These are phyloP conservation scores for Triticum monococcum DNA, from an alignment of 176 grass and related monocot genomes.

Conservation along the genomic window DNA sequence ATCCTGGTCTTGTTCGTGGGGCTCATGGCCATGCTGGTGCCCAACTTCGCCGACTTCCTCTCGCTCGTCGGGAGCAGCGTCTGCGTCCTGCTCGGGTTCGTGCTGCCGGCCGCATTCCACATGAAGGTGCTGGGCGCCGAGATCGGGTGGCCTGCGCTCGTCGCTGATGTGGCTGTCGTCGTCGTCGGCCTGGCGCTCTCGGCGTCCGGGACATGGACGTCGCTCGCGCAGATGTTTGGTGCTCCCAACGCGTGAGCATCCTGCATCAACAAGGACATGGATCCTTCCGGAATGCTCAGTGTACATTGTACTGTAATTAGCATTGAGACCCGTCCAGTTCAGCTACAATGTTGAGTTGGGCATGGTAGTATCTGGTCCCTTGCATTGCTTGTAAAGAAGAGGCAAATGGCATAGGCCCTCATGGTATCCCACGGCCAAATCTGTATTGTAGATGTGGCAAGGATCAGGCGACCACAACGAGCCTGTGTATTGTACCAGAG, in stretches of 20 bases:
- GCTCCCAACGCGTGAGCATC: slow-evolving; percentile 36
- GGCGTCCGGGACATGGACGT: slow-evolving; percentile 83
- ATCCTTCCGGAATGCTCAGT: background rate
- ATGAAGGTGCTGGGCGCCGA: slow-evolving; percentile 73
- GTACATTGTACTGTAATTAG: slow-evolving; percentile 8
- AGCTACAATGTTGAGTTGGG: slow-evolving; percentile 7
- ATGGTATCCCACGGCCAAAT: background rate
- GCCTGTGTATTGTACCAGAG: background rate
- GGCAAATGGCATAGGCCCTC: background rate
- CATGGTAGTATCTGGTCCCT: background rate
- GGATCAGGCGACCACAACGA: background rate
- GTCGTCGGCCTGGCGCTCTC: slow-evolving; percentile 52
- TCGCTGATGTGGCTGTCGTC: slow-evolving; percentile 52
- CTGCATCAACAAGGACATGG: background rate
- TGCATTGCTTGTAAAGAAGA: background rate
- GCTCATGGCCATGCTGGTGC: slow-evolving; percentile 74
- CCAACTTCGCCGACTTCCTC: slow-evolving; percentile 92
- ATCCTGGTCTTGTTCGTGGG: slow-evolving; percentile 61
- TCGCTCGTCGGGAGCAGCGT: slow-evolving; percentile 96
- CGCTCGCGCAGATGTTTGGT: slow-evolving; percentile 69
- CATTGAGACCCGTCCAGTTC: background rate
- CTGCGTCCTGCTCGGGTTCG: slow-evolving; percentile 81
- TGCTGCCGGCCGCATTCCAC: slow-evolving; percentile 84
- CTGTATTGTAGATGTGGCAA: background rate
- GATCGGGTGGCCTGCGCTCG: slow-evolving; percentile 33